Base-by-base conservation (phyloP, 768 basidiomycete species). In the Lactifluus rugatus region DNA sequence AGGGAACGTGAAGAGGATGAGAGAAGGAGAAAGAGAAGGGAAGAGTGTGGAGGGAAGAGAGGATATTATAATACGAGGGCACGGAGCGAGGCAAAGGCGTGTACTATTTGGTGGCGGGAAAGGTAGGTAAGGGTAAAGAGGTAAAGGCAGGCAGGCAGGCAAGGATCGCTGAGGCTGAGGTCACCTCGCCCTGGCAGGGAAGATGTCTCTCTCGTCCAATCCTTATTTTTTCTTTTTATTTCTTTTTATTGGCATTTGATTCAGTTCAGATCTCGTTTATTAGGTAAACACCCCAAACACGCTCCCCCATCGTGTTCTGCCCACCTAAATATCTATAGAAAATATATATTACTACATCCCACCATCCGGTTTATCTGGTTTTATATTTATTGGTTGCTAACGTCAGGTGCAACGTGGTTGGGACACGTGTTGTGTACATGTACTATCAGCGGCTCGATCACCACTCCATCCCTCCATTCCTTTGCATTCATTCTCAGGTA, bases 121-220 rank as follows among this genome's bases (percentile, higher is more conserved):
- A 70, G 72, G 78, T 75, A 76, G 81, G 78, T 68, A 70, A 68
- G 68, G 36, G 41, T 9, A 26, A 53, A 37, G n/a, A 45, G 57
- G 46, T 26, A 42, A 56, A 36, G 54, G 36, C 10, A 34, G 34
- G 31, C 8, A 31, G 8, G n/a, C n/a, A n/a, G n/a, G n/a, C n/a
- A 31, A 31, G 9, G 28, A 31, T 31, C 28, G 28, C 31, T 8
- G 8, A 31, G 31, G 31, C 31, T 31, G 5, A 4, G 31, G 5
- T 31, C 31, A 31, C 31, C 31, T 31, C 31, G 52, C 42, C 16
- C 48, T 45, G 42, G 45, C 45, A 55, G 36, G 36, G 46, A 49
- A 56, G 28, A 42, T 19, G 48, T 48, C 48, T n/a, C 17, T 19
- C n/a, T 41, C 41, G 2, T 23, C 16, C 14, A 25, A 13, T 47